Percentiles rank a stretch among this genome's conserved stretches.
Evolutionary conservation across 495 filamentous ascomycete species (phyloP).

Genomic region (Cetradonia linearis): DNA sequence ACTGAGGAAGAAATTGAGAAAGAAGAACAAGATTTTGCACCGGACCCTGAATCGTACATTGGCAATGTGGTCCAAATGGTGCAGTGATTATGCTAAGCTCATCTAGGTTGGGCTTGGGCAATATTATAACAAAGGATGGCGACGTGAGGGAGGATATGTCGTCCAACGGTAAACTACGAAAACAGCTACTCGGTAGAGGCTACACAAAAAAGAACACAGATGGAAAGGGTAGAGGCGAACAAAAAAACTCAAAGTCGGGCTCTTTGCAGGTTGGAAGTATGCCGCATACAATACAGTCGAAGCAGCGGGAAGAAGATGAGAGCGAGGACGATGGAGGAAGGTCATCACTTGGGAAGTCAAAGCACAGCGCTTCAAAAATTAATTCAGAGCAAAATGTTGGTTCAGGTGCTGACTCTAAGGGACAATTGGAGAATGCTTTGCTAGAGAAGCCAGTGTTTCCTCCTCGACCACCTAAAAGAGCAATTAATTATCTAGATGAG

Average conservation of each 20-base stretch:
- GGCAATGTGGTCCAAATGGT: background rate
- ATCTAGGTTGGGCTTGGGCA: constrained; percentile 39
- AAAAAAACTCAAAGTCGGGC: constrained; percentile 15
- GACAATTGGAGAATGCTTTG: background rate
- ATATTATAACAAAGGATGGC: constrained; percentile 31
- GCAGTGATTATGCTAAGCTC: background rate
- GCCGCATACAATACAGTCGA: constrained; percentile 2
- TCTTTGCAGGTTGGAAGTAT: constrained; percentile 12
- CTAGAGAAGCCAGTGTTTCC: background rate
- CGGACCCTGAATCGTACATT: constrained; percentile 43
- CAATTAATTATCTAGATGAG: constrained; percentile 41
- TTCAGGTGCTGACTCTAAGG: constrained; percentile 3
- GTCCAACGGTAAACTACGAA: constrained; percentile 38
- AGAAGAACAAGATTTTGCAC: constrained; percentile 43
- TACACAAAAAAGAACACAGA: constrained; percentile 31
- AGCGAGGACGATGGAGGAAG: constrained; percentile 53
- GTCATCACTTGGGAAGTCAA: constrained; percentile 40
- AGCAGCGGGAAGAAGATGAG: constrained; percentile 1
- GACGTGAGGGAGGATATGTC: constrained; percentile 35
- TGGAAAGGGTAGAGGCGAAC: constrained; percentile 22
- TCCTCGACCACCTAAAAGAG: constrained; percentile 9
- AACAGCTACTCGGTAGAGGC: constrained; percentile 41
- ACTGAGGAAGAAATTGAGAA: constrained; percentile 36
- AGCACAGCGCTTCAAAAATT: constrained; percentile 15
- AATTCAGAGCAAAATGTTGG: constrained; percentile 12